phyloP scores from a whole-genome alignment of 768 basidiomycete species.

The Strobilomyces dryophilus region DNA sequence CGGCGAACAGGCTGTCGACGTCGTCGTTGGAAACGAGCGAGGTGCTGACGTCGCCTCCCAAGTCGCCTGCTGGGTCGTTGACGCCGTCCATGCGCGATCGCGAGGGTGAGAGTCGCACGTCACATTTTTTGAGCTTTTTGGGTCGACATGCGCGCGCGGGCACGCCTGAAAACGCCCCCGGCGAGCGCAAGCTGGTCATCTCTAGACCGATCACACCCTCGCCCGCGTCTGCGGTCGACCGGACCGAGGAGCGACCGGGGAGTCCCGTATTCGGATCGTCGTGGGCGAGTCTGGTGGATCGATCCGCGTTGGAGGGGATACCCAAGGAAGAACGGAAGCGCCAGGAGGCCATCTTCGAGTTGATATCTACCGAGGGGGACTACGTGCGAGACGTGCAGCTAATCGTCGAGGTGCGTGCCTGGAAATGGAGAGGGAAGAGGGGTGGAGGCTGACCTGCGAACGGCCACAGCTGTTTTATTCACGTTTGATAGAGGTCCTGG shows the following conservation, averaged over 20 bases:
- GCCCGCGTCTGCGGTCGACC: neutral
- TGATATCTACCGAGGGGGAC: constrained; percentile 84
- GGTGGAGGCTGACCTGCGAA: too few relatives aligned
- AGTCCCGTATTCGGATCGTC: constrained; percentile 70
- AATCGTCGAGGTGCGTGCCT: constrained; percentile 70
- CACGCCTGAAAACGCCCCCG: constrained; percentile 46
- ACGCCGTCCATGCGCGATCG: constrained; percentile 27
- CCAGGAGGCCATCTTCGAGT: constrained; percentile 95
- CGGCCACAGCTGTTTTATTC: constrained; percentile 74
- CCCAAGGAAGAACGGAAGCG: constrained; percentile 74
- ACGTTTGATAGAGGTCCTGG: constrained; percentile 65
- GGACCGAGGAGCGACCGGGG: constrained; percentile 31
- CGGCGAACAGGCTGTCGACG: constrained; percentile 53
- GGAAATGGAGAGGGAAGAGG: too few relatives aligned
- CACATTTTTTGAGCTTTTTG: constrained; percentile 58
- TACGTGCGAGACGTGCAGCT: constrained; percentile 92
- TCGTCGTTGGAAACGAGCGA: constrained; percentile 50
- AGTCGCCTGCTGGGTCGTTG: constrained; percentile 31
- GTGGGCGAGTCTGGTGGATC: constrained; percentile 91
- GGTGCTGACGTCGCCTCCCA: constrained; percentile 38
- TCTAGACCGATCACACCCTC: constrained; percentile 59
- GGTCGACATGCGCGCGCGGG: constrained; percentile 42
- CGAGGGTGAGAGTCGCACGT: constrained; percentile 33
- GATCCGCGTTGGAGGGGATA: constrained; percentile 76
- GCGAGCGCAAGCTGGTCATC: constrained; percentile 49